Evolutionary conservation across 148 eudicot species (phyloP).

Genomic region (Rhododendron griersonianum): DNA sequence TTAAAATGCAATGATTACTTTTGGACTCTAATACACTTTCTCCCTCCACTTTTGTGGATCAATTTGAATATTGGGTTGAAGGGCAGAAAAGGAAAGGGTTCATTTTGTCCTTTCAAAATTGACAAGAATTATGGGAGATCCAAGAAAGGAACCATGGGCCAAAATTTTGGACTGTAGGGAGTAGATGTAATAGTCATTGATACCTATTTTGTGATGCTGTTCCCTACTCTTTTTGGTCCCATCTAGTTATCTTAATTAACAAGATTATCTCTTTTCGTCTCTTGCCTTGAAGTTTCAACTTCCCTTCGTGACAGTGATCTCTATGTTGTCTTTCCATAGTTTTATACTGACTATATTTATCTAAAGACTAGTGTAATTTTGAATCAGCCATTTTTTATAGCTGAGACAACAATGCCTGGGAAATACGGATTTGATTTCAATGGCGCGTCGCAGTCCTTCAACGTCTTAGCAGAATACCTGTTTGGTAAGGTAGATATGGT

Average conservation of each 20-base stretch:
- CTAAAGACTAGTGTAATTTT: neutral
- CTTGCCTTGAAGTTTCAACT: neutral
- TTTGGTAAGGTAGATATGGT: constrained; percentile 85
- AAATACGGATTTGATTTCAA: constrained; percentile 72
- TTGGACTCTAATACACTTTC: neutral
- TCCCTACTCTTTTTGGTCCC: neutral
- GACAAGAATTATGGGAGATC: neutral
- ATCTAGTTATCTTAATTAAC: neutral
- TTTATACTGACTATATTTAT: neutral
- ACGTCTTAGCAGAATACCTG: constrained; percentile 81
- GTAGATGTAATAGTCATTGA: neutral
- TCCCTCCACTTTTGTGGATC: neutral
- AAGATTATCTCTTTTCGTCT: neutral
- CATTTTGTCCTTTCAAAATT: neutral
- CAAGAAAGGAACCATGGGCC: neutral
- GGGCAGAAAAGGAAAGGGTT: neutral
- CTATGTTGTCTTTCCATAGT: neutral
- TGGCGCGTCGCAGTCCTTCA: constrained; percentile 90
- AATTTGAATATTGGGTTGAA: neutral
- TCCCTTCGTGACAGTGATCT: neutral
- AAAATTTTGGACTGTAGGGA: neutral
- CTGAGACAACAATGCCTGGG: constrained; percentile 94
- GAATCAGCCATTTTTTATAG: constrained; percentile 70
- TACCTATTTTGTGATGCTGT: neutral
- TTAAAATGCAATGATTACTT: neutral